Evolutionary conservation across 1,139 yeast genomes (phyloP), one percentile per base, ranked within the genome.

Genomic region (Geotrichum aggregatum): DNA sequence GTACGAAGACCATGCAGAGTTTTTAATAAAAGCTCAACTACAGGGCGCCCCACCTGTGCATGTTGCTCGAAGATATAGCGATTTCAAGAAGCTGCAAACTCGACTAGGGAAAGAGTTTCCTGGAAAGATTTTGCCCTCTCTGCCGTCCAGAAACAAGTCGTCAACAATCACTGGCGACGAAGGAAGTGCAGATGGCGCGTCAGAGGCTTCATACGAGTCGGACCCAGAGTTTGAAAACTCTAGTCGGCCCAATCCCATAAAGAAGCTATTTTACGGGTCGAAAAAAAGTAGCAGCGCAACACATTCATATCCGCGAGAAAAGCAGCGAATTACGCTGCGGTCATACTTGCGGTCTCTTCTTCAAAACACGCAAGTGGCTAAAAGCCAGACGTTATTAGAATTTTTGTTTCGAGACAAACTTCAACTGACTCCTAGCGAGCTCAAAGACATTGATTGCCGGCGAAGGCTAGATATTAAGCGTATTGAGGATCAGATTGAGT

Each of bases 281-380:
- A 19, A n/a, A 28, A 45, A 36, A 26, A 45, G 38, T 14, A 28
- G 16, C 14, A 38, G 47, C 14, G 16, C 38, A 5, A 36, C 44
- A 4, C 42, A 31, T 7, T 56, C 52, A 30, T 65, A 80, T 5
- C 76, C 77, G 1, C 72, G 84, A 21, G 98, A 91, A 65, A 82
- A 81, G 59, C 76, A 87, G 58, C 72, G 98, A 44, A 75, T 88
- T 18, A 79, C 94, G 0, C 70, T 91, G 40, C 73, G 97, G 51
- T 87, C 91, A 0, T 91, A 85, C 63, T 62, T 91, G 50, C 72
- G 76, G 40, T 67, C 75, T 3, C 68, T 89, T 18, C 62, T 79
- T 3, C 71, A 76, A 33, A 77, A 78, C 46, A 75, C 80, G 1
- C 85, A 82, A 49, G 74, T 87, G 0, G 73, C 80, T 1, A 75